Evolutionary conservation across 2,329 filamentous ascomycete genomes (phyloP).

Genomic region (Fusarium equiseti): DNA sequence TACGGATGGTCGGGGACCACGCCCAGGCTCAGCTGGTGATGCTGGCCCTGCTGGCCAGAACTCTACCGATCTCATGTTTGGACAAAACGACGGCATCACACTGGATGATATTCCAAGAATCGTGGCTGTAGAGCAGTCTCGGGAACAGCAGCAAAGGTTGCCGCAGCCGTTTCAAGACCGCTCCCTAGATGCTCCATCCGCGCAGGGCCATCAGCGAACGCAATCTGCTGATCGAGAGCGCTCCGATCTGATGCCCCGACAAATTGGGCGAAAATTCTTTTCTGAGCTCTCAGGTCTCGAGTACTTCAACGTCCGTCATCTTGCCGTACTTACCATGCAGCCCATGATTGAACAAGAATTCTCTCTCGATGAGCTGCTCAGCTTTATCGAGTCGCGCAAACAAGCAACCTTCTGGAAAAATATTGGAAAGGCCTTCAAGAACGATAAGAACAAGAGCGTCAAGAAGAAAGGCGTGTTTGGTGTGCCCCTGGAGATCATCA

Average conservation of each 20-base stretch:
- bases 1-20: conserved; percentile 68
- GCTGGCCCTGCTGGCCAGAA: conserved; percentile 60
- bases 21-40: conserved; percentile 78
- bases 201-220: conserved; percentile 76
- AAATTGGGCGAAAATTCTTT: conserved; percentile 83
- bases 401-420: conserved; percentile 96
- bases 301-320: conserved; percentile 96
- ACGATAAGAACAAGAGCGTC: conserved; percentile 78
- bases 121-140: conserved; percentile 93
- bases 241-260: conserved; percentile 66
- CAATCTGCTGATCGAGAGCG: conserved; percentile 66
- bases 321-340: conserved; percentile 95
- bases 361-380: conserved; percentile 90
- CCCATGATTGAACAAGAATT: conserved; percentile 91
- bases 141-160: conserved; percentile 82
- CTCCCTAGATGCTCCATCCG: conserved; percentile 58
- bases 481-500: conserved; percentile 85
- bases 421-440: conserved; percentile 95
- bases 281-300: conserved; percentile 95
- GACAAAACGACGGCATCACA: conserved; percentile 89
- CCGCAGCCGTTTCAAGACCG: conserved; percentile 39
- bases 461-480: conserved; percentile 97
- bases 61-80: conserved; percentile 85
- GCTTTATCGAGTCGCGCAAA: conserved; percentile 92
- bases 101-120: conserved; percentile 97